These are phyloP conservation scores for Manihot esculenta DNA, from an alignment of 441 rosid species.

Conservation along the genomic window DNA sequence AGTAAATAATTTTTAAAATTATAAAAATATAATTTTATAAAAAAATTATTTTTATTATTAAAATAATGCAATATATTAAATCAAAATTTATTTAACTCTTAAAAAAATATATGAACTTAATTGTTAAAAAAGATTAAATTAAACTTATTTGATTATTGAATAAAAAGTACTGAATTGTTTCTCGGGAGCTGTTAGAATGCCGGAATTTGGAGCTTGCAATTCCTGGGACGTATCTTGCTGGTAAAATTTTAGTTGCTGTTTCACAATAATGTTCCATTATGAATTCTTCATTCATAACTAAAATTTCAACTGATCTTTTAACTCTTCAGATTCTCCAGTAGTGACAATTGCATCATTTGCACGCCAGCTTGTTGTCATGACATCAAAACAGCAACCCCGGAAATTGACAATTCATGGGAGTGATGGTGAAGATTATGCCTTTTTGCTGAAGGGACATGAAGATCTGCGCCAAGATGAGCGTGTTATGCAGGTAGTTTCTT, in stretches of 20 bases:
- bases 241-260: conserved; percentile 37
- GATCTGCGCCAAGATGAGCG: conserved; percentile 99
- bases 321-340: conserved; percentile 67
- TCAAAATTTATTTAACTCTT: too few relatives aligned
- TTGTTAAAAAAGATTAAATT: too few relatives aligned
- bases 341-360: conserved; percentile 95
- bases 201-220: conserved; percentile 96
- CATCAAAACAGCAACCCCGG: conserved; percentile 96
- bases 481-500: conserved; percentile 87
- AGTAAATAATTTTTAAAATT: too few relatives aligned
- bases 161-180: too few relatives aligned
- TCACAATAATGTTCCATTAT: conserved; percentile 10
- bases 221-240: conserved; percentile 97
- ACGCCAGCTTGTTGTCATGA: conserved; percentile 84
- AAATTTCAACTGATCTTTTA: conserved; percentile 5
- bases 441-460: conserved; percentile 98
- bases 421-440: conserved; percentile 93
- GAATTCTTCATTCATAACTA: conserved; percentile 16
- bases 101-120: too few relatives aligned
- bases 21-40: too few relatives aligned
- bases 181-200: conserved; percentile 93
- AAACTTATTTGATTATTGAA: too few relatives aligned
- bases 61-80: too few relatives aligned
- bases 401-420: conserved; percentile 96
- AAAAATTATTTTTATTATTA: too few relatives aligned